These are phyloP conservation scores for Cryptococcus jaspeensis DNA, from an alignment of 1,284 basidiomycete species.

Conservation along the genomic window DNA sequence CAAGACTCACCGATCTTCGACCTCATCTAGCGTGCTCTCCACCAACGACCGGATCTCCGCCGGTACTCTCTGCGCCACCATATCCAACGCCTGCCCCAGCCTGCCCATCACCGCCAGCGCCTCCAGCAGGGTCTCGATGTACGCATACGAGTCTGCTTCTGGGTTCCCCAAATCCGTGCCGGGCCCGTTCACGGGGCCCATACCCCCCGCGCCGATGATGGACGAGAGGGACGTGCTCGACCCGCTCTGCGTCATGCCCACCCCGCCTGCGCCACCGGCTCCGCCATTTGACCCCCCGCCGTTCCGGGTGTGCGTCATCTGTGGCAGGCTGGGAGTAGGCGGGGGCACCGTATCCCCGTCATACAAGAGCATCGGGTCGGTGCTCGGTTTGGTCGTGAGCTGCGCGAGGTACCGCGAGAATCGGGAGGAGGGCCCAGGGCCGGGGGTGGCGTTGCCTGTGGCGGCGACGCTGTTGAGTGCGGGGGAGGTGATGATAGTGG, in stretches of 20 bases:
- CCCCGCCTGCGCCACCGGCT: no score
- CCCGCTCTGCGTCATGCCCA: slow-evolving; percentile 1
- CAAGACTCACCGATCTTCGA: slow-evolving; percentile 70
- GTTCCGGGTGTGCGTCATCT: not conserved
- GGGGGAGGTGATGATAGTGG: slow-evolving; percentile 2
- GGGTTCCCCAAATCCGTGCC: slow-evolving; percentile 60
- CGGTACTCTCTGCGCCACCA: slow-evolving; percentile 76
- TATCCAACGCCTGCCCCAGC: slow-evolving; percentile 80
- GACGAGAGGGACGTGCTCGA: slow-evolving; percentile 22
- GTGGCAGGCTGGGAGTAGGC: slow-evolving; percentile 8
- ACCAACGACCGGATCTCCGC: slow-evolving; percentile 83
- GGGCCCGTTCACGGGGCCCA: not conserved
- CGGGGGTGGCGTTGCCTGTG: not conserved
- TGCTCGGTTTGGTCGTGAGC: slow-evolving; percentile 67
- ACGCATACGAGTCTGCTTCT: slow-evolving; percentile 88
- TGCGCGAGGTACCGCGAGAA: slow-evolving; percentile 65
- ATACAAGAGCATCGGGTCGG: slow-evolving; percentile 73
- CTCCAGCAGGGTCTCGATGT: slow-evolving; percentile 92
- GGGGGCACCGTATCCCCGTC: slow-evolving; percentile 51
- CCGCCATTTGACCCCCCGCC: no score
- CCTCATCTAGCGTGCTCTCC: slow-evolving; percentile 84
- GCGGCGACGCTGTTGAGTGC: not conserved
- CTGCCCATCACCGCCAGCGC: slow-evolving; percentile 87
- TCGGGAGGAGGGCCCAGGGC: slow-evolving; percentile 27
- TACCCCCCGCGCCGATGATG: slow-evolving; percentile 6